A percentile compares a stretch with the other conserved stretches of the same genome.
These are phyloP conservation scores for Theobroma cacao DNA, from an alignment of 345 rosid species.

Conservation along the genomic window DNA sequence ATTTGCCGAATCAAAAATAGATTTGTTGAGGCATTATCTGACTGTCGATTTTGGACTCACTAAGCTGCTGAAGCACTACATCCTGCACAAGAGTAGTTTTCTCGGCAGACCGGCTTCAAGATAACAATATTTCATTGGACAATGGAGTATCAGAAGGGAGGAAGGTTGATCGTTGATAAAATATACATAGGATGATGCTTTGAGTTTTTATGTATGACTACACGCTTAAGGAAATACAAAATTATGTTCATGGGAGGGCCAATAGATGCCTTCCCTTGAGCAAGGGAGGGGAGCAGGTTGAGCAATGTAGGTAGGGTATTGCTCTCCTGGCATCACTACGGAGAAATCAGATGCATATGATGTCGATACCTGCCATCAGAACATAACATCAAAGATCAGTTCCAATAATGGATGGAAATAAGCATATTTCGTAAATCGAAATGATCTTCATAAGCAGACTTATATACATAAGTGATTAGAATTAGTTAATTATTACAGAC, in stretches of 20 bases:
- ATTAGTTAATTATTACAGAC: not conserved
- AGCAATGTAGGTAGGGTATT: conserved; percentile 72
- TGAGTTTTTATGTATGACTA: not conserved
- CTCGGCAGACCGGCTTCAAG: not conserved
- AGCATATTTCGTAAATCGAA: not conserved
- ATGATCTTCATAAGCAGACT: not conserved
- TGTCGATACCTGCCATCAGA: conserved; percentile 35
- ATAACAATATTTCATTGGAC: conserved; percentile 13
- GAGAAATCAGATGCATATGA: conserved; percentile 57
- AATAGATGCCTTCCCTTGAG: conserved; percentile 58
- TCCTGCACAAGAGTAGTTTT: not conserved
- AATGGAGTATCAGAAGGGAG: not conserved
- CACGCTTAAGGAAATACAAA: conserved; percentile 26
- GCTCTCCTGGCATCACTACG: conserved; percentile 87
- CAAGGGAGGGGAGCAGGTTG: conserved; percentile 94
- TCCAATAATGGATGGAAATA: not conserved
- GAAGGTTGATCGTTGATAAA: conserved; percentile 1
- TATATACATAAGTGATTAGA: not conserved
- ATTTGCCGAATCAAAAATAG: not conserved
- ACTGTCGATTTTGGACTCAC: not conserved
- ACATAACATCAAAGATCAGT: not conserved
- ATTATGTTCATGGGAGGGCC: conserved; percentile 57
- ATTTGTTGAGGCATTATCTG: not conserved
- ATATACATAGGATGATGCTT: conserved; percentile 10
- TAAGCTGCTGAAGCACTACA: not conserved